Conservation (phyloP, 1,139 yeast genomes). For the Dujonia santamariae region DNA sequence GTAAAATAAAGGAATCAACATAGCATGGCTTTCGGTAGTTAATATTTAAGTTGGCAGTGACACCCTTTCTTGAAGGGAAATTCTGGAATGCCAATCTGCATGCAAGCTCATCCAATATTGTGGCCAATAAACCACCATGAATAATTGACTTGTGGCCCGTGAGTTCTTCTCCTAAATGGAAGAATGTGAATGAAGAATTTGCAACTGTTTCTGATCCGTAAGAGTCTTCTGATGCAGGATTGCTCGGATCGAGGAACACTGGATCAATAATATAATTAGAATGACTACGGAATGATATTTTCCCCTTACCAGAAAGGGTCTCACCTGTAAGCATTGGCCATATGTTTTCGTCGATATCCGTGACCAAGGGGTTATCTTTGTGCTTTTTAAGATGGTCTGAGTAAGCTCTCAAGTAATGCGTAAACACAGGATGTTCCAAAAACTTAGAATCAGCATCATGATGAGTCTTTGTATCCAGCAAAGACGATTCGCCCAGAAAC, state of each 20-base stretch:
- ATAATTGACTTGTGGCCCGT: conserved; percentile 51
- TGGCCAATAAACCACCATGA: conserved; percentile 58
- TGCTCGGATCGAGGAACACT: conserved; percentile 20
- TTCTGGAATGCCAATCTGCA: conserved; percentile 52
- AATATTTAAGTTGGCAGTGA: conserved; percentile 45
- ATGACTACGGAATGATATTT: conserved; percentile 34
- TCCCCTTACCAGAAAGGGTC: conserved; percentile 33
- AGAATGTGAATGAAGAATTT: conserved; percentile 27
- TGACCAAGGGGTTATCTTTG: conserved; percentile 13
- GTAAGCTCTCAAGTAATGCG: conserved; percentile 10
- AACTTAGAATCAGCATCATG: conserved; percentile 1
- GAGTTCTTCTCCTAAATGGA: conserved; percentile 43
- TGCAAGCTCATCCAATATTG: conserved; percentile 51
- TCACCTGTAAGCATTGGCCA: conserved; percentile 36
- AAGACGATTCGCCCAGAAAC: background rate
- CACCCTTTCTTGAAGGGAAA: conserved; percentile 39
- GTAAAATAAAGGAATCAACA: conserved; percentile 30
- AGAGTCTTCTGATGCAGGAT: conserved; percentile 13
- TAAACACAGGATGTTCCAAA: conserved; percentile 9
- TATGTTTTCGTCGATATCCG: conserved; percentile 23
- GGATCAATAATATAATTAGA: conserved; percentile 36
- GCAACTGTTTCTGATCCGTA: conserved; percentile 1
- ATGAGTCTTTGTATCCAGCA: no score
- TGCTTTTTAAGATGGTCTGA: conserved; percentile 6
- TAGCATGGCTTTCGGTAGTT: conserved; percentile 39